Percentiles rank a stretch among this genome's conserved stretches.
phyloP scores from a whole-genome alignment of 2,329 filamentous ascomycete genomes.

The Ophiostoma fasciatum region DNA sequence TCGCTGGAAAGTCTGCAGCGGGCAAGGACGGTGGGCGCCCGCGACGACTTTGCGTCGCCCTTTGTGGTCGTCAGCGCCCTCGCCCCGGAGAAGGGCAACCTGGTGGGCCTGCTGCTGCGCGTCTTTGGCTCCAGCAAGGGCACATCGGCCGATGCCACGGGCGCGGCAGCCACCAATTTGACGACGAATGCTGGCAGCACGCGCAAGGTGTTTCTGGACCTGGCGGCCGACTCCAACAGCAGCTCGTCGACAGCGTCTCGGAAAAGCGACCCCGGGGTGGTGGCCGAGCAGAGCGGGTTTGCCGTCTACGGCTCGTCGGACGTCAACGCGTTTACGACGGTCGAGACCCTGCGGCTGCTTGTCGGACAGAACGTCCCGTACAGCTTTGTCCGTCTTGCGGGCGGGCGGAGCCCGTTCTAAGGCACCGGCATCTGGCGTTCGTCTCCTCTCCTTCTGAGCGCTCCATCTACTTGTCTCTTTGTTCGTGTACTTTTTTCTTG shows the following conservation, averaged over 20 bases:
- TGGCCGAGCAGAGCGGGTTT: conserved; percentile 64
- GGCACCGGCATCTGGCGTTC: too few relatives aligned
- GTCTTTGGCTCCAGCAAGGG: conserved; percentile 44
- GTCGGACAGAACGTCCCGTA: conserved; percentile 80
- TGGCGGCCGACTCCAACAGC: conserved; percentile 38
- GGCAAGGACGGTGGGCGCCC: conserved; percentile 29
- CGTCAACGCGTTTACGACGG: conserved; percentile 70
- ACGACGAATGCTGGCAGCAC: conserved; percentile 20
- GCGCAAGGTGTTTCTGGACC: conserved; percentile 64
- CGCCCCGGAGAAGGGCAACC: conserved; percentile 60
- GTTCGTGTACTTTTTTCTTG: background rate
- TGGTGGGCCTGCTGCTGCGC: conserved; percentile 64
- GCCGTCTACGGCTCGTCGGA: conserved; percentile 66
- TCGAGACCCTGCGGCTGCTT: conserved; percentile 62
- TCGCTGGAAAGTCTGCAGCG: conserved; percentile 49
- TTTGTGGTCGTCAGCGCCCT: conserved; percentile 73
- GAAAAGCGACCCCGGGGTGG: conserved; percentile 50
- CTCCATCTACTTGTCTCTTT: background rate
- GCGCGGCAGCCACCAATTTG: conserved; percentile 19
- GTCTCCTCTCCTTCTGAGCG: too few relatives aligned
- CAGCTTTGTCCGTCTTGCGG: conserved; percentile 68
- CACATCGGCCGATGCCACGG: conserved; percentile 12
- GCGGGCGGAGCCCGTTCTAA: conserved; percentile 33
- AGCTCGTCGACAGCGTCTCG: conserved; percentile 28
- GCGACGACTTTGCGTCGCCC: conserved; percentile 37